These are phyloP conservation scores for Bruguiera sexangula DNA, from an alignment of 345 rosid species.

Conservation along the genomic window DNA sequence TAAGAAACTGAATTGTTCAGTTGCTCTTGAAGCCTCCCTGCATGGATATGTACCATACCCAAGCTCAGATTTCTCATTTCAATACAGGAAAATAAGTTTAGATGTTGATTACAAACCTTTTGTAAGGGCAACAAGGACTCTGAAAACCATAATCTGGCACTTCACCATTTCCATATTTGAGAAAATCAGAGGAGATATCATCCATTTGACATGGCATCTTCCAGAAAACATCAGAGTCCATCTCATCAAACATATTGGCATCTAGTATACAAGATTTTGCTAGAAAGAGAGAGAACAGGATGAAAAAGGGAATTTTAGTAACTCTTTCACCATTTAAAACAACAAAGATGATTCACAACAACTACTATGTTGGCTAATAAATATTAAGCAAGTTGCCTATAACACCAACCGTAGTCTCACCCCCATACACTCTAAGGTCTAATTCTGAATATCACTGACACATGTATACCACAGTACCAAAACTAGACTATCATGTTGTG, in stretches of 20 bases:
- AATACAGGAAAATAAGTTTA: constrained; percentile 14
- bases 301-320: background rate
- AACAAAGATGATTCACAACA: background rate
- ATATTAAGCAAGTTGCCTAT: background rate
- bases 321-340: background rate
- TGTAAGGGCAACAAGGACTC: constrained; percentile 32
- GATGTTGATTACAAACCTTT: constrained; percentile 40
- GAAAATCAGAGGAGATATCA: constrained; percentile 26
- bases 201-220: constrained; percentile 35
- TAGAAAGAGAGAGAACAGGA: constrained; percentile 11
- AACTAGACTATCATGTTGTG: too few relatives aligned
- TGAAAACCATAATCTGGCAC: constrained; percentile 37
- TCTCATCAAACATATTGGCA: constrained; percentile 32
- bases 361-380: background rate
- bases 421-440: background rate
- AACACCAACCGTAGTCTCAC: background rate
- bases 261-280: constrained; percentile 34
- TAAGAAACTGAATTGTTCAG: constrained; percentile 37
- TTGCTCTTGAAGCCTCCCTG: constrained; percentile 43
- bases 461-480: too few relatives aligned
- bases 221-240: constrained; percentile 34
- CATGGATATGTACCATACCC: constrained; percentile 21
- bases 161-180: constrained; percentile 31
- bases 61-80: constrained; percentile 11
- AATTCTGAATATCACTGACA: too few relatives aligned